Base-by-base conservation (phyloP, 2,329 filamentous ascomycete species). In the Teratosphaeria pseudoeucalypti region DNA sequence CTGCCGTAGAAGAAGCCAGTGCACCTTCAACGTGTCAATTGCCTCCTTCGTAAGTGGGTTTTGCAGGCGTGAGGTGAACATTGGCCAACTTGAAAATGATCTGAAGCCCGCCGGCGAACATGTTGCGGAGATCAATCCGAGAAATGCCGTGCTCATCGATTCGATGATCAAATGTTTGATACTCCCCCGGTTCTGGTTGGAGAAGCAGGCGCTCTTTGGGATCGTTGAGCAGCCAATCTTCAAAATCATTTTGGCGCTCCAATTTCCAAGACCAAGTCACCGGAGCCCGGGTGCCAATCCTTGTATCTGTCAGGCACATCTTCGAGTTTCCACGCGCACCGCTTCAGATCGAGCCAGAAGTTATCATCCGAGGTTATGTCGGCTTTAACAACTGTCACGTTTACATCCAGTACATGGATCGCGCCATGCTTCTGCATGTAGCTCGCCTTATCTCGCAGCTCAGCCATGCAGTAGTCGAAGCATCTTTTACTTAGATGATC, bases 61-160 rank as follows among this genome's bases (percentile, higher is more conserved):
- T 78, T 19, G 82, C 80, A 0, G 85, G 85, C 0, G 78, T 82
- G 0, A 87, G 74, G 52, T 85, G 76, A 56, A 86, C 81, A 39
- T 77, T 80, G 1, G 82, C 78, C 63, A 88, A 74, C 66, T 87
- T 86, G 34, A 86, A 79, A 56, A 88, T 83, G 39, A 88, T 70
- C 64, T 88, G 85, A 3, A 87, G 66, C 2, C 80, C 79, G 6
- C 75, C 65, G 9, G 68, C 64, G 61, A 76, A 79, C n/a, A 74
- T 64, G 19, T 66, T 52, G 43, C 64, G 63, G 1, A 70, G 61
- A 29, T 66, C 60, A 1, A 65, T 32, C 11, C 54, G 57, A 10
- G 57, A 3, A 14, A 34, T 3, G 23, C 19, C 23, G 12, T 27
- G 47, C 26, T 47, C 29, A 14, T 56, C 37, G 3, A 57, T 56